Base-by-base conservation (phyloP, 2,329 filamentous ascomycete species). In the Ustulina deusta region DNA sequence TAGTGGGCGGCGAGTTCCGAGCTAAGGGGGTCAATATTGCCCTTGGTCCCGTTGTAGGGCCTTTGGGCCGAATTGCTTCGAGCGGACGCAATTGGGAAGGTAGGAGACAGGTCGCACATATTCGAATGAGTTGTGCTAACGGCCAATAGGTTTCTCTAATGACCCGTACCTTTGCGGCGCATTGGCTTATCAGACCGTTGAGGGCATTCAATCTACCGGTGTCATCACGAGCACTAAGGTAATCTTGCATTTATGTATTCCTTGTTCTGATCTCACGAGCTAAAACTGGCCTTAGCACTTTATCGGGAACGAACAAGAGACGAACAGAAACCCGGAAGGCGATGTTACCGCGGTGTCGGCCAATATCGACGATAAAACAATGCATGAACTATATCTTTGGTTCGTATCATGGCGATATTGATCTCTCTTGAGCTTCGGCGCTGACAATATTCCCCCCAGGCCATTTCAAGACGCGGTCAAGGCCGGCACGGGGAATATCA, bases 1-100 rank as follows among this genome's bases (percentile, higher is more conserved):
- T 17, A 71, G 67, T 97, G 90, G 93, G 90, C 2, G 82, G 84
- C 65, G 93, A 97, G 78, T 92, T 92, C 77, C 87, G 85, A 69
- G 87, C 81, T 48, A 97, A 97, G 78, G 93, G 93, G 56, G 88
- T 93, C 36, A 91, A 97, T 76, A 85, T 96, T 15, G 86, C 91
- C 64, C 84, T 97, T 10, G 93, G 93, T 0, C 93, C 93, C 2
- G 92, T 92, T 0, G 89, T 93, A 65, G 89, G 89, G 0, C 89
- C 90, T 0, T 75, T 90, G 0, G 90, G 90, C 10, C 83, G 89
- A 2, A 82, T 89, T 55, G 86, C 88, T 0, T 81, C 83, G 25
- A 86, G 87, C 55, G 90, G 90, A 0, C 81, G 90, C 60, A 90
- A 90, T 69, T 92, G 89, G 87, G 88, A 90, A 75, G 87, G 87